Conservation (phyloP, 371 early-diverging fungal species). For the Apophysomyces variabilis region DNA sequence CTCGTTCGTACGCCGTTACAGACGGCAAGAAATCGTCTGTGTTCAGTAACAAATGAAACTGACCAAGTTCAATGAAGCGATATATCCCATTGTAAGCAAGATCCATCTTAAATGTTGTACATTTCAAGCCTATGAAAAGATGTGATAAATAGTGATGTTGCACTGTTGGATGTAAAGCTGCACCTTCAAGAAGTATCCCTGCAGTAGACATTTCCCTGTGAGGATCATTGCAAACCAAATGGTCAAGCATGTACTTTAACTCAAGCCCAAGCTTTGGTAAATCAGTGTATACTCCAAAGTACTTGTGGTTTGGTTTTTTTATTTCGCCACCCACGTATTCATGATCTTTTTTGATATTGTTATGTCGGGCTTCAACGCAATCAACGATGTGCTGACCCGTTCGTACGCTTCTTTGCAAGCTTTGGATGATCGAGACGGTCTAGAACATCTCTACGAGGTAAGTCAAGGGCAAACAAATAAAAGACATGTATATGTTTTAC, state of each 20-base stretch:
- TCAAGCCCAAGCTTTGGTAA: slow-evolving; percentile 12
- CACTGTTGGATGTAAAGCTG: background rate
- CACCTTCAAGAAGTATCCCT: slow-evolving; percentile 12
- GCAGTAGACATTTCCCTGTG: background rate
- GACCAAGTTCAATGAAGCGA: background rate
- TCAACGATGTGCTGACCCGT: too few species aligned
- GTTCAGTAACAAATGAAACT: background rate
- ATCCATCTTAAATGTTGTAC: slow-evolving; percentile 14
- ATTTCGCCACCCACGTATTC: too few species aligned
- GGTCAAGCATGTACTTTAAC: slow-evolving; percentile 9
- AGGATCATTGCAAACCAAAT: slow-evolving; percentile 5
- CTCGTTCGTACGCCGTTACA: background rate
- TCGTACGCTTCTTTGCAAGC: too few species aligned
- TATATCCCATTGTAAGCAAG: slow-evolving; percentile 11
- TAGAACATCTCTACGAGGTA: too few species aligned
- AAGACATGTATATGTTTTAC: too few species aligned
- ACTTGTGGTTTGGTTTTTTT: too few species aligned
- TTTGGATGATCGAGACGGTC: too few species aligned
- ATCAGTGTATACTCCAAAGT: background rate
- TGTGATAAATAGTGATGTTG: background rate
- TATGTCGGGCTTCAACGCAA: too few species aligned
- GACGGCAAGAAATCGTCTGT: background rate
- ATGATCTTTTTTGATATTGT: too few species aligned
- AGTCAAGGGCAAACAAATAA: too few species aligned
- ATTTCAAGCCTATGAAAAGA: slow-evolving; percentile 10